phyloP scores from a whole-genome alignment of 2,329 filamentous ascomycete species.

The Dichotomopilus funicola region DNA sequence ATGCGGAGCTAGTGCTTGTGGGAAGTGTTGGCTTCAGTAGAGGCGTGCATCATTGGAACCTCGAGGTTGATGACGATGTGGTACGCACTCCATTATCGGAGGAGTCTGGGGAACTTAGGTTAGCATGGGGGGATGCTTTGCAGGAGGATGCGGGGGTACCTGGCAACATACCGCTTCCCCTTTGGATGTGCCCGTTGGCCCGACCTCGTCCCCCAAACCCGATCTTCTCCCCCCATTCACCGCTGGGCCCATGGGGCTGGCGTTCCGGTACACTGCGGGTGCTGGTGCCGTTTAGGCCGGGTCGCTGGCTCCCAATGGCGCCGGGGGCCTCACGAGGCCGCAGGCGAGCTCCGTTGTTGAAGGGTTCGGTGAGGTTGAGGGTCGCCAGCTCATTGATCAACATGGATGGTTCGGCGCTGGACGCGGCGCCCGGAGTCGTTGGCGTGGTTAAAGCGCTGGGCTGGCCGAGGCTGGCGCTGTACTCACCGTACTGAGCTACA shows the following conservation, averaged over 20 bases:
- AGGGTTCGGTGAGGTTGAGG: constrained; percentile 46
- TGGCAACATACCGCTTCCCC: constrained; percentile 52
- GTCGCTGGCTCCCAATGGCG: constrained; percentile 60
- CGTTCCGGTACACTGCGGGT: constrained; percentile 48
- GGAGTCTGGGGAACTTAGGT: constrained; percentile 18
- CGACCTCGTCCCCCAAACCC: constrained; percentile 51
- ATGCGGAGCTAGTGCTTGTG: neutral
- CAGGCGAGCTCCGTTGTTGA: constrained; percentile 34
- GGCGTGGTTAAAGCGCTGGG: constrained; percentile 32
- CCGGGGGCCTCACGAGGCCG: constrained; percentile 47
- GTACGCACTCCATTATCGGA: constrained; percentile 24
- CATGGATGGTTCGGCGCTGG: constrained; percentile 27
- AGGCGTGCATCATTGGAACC: constrained; percentile 20
- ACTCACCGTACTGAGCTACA: constrained; percentile 40
- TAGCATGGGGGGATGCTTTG: neutral
- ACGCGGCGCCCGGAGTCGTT: constrained; percentile 31
- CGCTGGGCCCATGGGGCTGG: constrained; percentile 56
- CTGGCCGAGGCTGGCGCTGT: constrained; percentile 33
- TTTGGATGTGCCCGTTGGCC: constrained; percentile 54
- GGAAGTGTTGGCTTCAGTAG: neutral
- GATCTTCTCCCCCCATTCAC: constrained; percentile 47
- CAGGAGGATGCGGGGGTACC: neutral
- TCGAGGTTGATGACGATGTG: constrained; percentile 17
- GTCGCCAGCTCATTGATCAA: constrained; percentile 45
- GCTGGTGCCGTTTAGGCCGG: constrained; percentile 41